These are phyloP conservation scores for Penicillium tannophilum DNA, from an alignment of 495 filamentous ascomycete species.

Conservation along the genomic window DNA sequence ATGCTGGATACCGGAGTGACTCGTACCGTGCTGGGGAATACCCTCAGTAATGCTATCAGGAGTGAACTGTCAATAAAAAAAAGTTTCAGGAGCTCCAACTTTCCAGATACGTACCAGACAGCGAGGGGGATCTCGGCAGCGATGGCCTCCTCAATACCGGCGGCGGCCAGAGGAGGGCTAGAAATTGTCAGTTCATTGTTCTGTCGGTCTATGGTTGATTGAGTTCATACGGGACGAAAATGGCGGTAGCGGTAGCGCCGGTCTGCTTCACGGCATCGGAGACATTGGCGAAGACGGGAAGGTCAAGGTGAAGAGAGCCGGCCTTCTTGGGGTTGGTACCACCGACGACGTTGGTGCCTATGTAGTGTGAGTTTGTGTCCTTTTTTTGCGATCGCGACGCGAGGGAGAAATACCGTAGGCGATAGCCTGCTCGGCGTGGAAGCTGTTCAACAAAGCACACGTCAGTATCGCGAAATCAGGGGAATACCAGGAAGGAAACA, in stretches of 20 bases:
- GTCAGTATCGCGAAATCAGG: conserved; percentile 41
- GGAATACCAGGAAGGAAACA: conserved; percentile 22
- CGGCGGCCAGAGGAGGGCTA: conserved; percentile 87
- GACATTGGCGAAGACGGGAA: conserved; percentile 91
- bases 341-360: conserved; percentile 95
- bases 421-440: conserved; percentile 97
- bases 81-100: conserved; percentile 19
- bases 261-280: conserved; percentile 87
- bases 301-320: conserved; percentile 82
- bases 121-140: conserved; percentile 87
- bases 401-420: conserved; percentile 74
- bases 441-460: conserved; percentile 57
- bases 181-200: conserved; percentile 11
- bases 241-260: conserved; percentile 86
- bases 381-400: conserved; percentile 20
- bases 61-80: conserved; percentile 14
- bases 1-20: not conserved
- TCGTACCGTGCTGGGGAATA: conserved; percentile 91
- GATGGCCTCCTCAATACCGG: conserved; percentile 96
- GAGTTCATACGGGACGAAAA: conserved; percentile 87
- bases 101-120: conserved; percentile 65
- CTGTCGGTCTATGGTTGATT: conserved; percentile 1
- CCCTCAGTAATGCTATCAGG: conserved; percentile 85
- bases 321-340: conserved; percentile 99
- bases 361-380: conserved; percentile 35